These are phyloP conservation scores for Wickerhamiella brachini DNA, from an alignment of 805 yeast genomes.

Conservation along the genomic window DNA sequence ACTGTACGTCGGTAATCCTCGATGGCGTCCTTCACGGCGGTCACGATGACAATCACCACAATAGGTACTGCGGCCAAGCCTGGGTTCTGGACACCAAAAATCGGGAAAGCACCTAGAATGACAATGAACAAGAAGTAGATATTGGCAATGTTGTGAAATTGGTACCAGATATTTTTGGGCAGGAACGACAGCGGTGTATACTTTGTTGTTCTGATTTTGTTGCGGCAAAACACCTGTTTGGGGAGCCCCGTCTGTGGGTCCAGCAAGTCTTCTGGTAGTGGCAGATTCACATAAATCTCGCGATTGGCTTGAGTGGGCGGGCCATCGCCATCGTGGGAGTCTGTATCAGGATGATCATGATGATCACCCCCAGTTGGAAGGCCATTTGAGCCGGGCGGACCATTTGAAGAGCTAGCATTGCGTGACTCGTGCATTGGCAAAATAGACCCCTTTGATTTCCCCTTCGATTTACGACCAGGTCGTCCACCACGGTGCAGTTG, in stretches of 20 bases:
- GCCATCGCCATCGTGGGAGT: slow-evolving; percentile 1
- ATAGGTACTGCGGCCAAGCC: slow-evolving; percentile 71
- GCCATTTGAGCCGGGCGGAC: neutral
- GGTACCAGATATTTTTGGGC: slow-evolving; percentile 71
- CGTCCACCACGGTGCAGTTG: neutral
- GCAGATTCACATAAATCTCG: slow-evolving; percentile 35
- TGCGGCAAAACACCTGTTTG: slow-evolving; percentile 52
- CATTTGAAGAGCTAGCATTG: neutral
- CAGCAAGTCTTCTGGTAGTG: slow-evolving; percentile 33
- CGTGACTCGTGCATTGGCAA: neutral
- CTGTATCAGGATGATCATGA: neutral
- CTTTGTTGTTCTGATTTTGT: slow-evolving; percentile 91
- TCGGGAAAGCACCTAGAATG: slow-evolving; percentile 63
- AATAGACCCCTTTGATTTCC: neutral
- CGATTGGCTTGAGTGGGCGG: slow-evolving; percentile 18
- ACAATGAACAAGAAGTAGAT: slow-evolving; percentile 70
- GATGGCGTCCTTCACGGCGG: slow-evolving; percentile 66
- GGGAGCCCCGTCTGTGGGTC: slow-evolving; percentile 50
- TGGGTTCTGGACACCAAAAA: slow-evolving; percentile 63
- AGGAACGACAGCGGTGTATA: slow-evolving; percentile 83
- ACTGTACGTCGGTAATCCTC: slow-evolving; percentile 60
- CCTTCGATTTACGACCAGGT: neutral
- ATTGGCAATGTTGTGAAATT: slow-evolving; percentile 84
- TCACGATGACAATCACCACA: slow-evolving; percentile 60
- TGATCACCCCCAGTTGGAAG: neutral